phyloP scores from a whole-genome alignment of 345 rosid genomes.

The Populus nigra region DNA sequence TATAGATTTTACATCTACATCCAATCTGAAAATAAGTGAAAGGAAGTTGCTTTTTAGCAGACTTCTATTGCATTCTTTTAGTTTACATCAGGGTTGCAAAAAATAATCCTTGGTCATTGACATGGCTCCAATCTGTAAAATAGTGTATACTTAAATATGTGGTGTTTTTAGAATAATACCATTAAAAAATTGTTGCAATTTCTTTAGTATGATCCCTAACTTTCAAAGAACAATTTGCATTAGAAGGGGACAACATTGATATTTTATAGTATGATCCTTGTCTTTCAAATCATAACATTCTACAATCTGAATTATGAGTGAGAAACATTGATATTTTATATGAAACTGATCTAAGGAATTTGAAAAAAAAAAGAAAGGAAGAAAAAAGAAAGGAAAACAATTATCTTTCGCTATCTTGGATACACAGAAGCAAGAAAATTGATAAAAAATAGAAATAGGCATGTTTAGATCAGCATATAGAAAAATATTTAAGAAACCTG shows the following conservation, averaged over 20 bases:
- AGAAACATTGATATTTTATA: not conserved
- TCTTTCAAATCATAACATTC: not conserved
- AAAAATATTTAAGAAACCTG: slow-evolving; percentile 53
- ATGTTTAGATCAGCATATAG: not conserved
- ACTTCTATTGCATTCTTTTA: not conserved
- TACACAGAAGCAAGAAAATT: not conserved
- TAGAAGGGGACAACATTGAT: not conserved
- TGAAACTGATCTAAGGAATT: not conserved
- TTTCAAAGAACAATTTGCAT: not conserved
- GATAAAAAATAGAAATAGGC: not conserved
- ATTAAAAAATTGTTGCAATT: not conserved
- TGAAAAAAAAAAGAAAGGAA: not conserved
- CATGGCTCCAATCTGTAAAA: not conserved
- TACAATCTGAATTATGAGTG: not conserved
- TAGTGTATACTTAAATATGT: not conserved
- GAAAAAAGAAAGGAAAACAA: not conserved
- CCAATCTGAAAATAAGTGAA: not conserved
- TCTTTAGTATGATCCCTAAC: not conserved
- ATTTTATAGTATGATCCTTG: not conserved
- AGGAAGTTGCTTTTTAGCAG: not conserved
- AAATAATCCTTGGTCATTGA: not conserved
- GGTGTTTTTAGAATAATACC: not conserved
- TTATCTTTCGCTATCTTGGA: not conserved
- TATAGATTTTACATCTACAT: not conserved
- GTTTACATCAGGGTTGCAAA: not conserved